These are phyloP conservation scores for Lepidium africanum DNA, from an alignment of 345 rosid species.

Conservation along the genomic window DNA sequence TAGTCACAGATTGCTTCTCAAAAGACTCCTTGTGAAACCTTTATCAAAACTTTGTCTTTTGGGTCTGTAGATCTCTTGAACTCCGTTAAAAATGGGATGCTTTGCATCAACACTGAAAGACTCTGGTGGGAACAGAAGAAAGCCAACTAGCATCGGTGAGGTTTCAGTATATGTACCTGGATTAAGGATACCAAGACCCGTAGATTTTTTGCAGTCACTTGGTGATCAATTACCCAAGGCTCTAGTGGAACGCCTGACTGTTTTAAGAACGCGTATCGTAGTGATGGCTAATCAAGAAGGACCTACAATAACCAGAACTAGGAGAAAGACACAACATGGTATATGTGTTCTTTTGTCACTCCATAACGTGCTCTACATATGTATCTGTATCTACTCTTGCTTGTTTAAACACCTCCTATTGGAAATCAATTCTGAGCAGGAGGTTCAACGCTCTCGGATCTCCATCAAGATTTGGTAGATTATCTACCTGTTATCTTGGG, in stretches of 20 bases:
- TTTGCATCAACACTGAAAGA: conserved; percentile 79
- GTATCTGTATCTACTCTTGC: neutral
- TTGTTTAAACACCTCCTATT: conserved; percentile 8
- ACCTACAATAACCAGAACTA: conserved; percentile 84
- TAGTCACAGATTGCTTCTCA: conserved; percentile 12
- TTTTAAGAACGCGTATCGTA: conserved; percentile 85
- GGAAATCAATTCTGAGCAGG: conserved; percentile 39
- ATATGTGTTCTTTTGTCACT: neutral
- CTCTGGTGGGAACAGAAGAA: conserved; percentile 67
- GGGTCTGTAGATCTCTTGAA: conserved; percentile 30
- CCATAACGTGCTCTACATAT: neutral
- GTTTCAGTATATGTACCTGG: conserved; percentile 89
- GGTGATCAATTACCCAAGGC: conserved; percentile 64
- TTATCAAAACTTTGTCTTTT: conserved; percentile 11
- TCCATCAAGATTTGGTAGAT: conserved; percentile 94
- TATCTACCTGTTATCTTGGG: conserved; percentile 93
- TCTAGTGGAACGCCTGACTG: conserved; percentile 73
- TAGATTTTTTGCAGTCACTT: conserved; percentile 67
- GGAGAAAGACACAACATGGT: conserved; percentile 98
- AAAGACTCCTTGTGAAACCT: conserved; percentile 9
- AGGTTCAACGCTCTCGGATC: conserved; percentile 91
- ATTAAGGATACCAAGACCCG: conserved; percentile 85
- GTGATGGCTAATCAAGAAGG: conserved; percentile 99
- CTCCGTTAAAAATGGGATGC: conserved; percentile 72
- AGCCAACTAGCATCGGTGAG: conserved; percentile 86